Base-by-base conservation (phyloP, 1,284 basidiomycete genomes). In the Ceratobasidium sp. region DNA sequence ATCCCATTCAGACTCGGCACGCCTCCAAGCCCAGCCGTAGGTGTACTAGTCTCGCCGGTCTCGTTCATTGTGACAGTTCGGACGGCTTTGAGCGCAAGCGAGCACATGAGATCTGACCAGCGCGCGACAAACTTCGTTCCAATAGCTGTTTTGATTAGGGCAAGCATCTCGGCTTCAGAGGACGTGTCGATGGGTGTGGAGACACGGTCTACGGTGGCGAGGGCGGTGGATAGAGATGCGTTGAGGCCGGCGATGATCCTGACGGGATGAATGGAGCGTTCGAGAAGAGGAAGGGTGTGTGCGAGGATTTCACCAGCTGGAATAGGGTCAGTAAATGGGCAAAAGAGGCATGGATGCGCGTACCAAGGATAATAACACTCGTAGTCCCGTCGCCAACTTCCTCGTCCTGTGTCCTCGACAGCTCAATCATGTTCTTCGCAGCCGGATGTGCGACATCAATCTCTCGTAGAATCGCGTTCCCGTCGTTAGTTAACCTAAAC, bases 371-470 rank as follows among this genome's bases (percentile, higher is more conserved):
- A 86, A 99, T 98, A 70, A 99, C 97, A 83, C 94, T 96, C 23
- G 97, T 99, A 40, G 97, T 99, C 77, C 97, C 97, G 85, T 99
- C 97, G 75, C 97, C 97, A 80, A 98, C 97, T 84, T 99, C 97
- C 86, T 99, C 97, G 81, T 99, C 98, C 85, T 99, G 97, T 3
- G 98, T 99, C 83, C 97, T 88, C 83, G 95, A 94, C 26, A 99
- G 91, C 86, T 99, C 97, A 82, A 99, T 99, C 97, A 99, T 99
- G 82, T 97, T 97, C 88, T 99, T 99, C 46, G 97, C 97, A 38
- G 97, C 97, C 0, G 98, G 98, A 83, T 99, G 97, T 3, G 96
- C 96, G 38, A 99, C 97, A 81, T 99, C 97, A 81, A 99, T 99
- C 85, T 99, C 97, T 78, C 97, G 92, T 54, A 99, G 87, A 81